Evolutionary conservation across 1,139 yeast genomes (phyloP), one percentile per base, ranked within the genome.

Genomic region (Blastobotrys proliferans): DNA sequence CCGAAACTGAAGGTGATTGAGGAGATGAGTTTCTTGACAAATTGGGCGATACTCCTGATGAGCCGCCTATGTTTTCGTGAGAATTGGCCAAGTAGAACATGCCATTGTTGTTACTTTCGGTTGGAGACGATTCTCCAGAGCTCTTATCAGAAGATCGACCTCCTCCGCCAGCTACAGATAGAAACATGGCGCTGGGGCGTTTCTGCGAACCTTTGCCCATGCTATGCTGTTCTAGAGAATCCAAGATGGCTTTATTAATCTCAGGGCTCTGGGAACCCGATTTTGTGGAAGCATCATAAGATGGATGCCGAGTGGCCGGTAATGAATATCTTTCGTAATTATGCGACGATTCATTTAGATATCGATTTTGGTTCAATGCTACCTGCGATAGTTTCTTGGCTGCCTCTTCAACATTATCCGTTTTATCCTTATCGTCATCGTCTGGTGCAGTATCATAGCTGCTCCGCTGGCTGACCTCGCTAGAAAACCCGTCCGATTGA

Each of bases 271-370:
- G 3, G n/a, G 40, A 37, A 2, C 40, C 40, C 16, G 40, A 37
- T 17, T 37, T 37, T 18, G 35, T 19, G 9, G 31, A 8, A 4
- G 43, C 19, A 16, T 56, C 58, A 28, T 46, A 40, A 16, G 57
- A 51, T 4, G 41, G 46, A 20, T 54, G 56, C 35, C 64, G 47
- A 3, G 67, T 57, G 18, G 61, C 48, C 6, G 67, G 67, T 37
- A 62, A 46, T 3, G 63, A 52, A 44, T 55, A 57, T 18, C 55
- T 56, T 45, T 62, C 67, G 44, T 60, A 63, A 19, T 50, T 50
- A 35, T 59, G 61, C 11, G 62, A 47, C 8, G 54, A 54, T 19
- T 54, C 58, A n/a, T 54, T 53, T 25, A 60, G 53, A 30, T 61
- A 47, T 11, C 64, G 50, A 24, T 44, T 50, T 43, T 58, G 58